Evolutionary conservation across 495 filamentous ascomycete species (phyloP), one percentile per base, ranked within the genome.

Genomic region (Schizothecium vesticola): DNA sequence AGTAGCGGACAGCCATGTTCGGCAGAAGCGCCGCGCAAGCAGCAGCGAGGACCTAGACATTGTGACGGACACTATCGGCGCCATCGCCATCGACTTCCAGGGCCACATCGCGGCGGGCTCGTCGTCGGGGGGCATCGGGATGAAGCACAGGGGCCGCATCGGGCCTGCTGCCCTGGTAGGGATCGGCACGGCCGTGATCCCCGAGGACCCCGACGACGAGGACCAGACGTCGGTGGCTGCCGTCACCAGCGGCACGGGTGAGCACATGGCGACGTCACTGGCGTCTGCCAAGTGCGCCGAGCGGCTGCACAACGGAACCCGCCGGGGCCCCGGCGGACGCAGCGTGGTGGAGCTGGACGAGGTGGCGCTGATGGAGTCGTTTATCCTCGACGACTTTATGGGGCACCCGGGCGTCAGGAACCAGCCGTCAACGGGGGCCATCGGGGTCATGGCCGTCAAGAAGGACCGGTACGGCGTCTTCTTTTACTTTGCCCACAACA

Each of bases 71-170:
- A 99, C 95, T 3, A 92, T 99, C 43, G 95, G 95, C 10, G 96
- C 92, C 22, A 95, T 99, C 71, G 96, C 93, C 56, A 86, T 99
- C 67, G 95, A 99, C 72, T 80, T 81, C 24, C 87, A 83, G 55
- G 95, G 95, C 22, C 89, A 90, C 60, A 97, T 99, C 74, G 96
- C 95, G 6, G 95, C 94, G 10, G 95, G 91, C n/a, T 96, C 96
- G 3, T 98, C 95, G 8, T 99, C 95, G 59, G 95, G 95, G n/a
- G 95, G 95, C 8, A 98, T 98, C 70, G 96, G 96, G 19, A 97
- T 99, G 93, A 99, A 99, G 73, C 93, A 95, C 78, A 85, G 87
- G 59, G 95, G 95, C 25, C 88, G 95, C 57, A 84, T 96, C 72
- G 95, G 95, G 3, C 95, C 95, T 36, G 95, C 95, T 24, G 95